Evolutionary conservation across 495 filamentous ascomycete species (phyloP).

Genomic region (Cairneyella variabilis): DNA sequence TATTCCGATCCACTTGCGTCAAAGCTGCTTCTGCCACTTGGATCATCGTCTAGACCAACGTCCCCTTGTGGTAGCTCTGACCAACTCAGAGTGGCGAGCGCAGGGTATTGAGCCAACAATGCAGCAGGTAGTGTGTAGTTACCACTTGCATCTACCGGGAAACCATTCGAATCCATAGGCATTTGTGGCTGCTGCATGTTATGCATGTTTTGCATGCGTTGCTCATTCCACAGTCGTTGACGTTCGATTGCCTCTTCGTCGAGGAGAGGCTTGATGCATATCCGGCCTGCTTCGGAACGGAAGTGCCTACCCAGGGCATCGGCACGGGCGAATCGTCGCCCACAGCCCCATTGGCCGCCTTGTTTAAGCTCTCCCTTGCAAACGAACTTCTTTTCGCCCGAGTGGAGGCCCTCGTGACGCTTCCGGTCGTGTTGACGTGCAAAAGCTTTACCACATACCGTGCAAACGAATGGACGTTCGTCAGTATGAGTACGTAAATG

Average conservation of each 20-base stretch:
- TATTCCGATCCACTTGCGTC: constrained; percentile 73
- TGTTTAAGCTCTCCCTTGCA: constrained; percentile 85
- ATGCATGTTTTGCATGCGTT: constrained; percentile 53
- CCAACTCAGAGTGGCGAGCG: constrained; percentile 48
- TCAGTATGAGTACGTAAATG: constrained; percentile 91
- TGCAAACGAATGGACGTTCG: constrained; percentile 91
- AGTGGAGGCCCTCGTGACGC: constrained; percentile 85
- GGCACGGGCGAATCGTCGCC: constrained; percentile 87
- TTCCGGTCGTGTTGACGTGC: constrained; percentile 92
- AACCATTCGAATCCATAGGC: constrained; percentile 36
- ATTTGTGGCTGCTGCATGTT: constrained; percentile 47
- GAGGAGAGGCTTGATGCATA: constrained; percentile 92
- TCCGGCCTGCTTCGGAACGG: constrained; percentile 87
- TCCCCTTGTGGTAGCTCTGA: constrained; percentile 27
- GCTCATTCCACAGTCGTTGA: constrained; percentile 61
- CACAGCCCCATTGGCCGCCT: constrained; percentile 87
- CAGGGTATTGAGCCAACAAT: constrained; percentile 86
- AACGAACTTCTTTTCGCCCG: constrained; percentile 95
- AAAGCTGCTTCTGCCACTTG: constrained; percentile 81
- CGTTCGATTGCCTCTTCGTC: constrained; percentile 85
- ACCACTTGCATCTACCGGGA: constrained; percentile 49
- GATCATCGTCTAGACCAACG: constrained; percentile 49
- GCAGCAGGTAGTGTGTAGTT: constrained; percentile 79
- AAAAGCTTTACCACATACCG: constrained; percentile 94
- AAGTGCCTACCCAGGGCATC: constrained; percentile 97